These are phyloP conservation scores for Diplodia mutila DNA, from an alignment of 2,329 filamentous ascomycete genomes.

Conservation along the genomic window DNA sequence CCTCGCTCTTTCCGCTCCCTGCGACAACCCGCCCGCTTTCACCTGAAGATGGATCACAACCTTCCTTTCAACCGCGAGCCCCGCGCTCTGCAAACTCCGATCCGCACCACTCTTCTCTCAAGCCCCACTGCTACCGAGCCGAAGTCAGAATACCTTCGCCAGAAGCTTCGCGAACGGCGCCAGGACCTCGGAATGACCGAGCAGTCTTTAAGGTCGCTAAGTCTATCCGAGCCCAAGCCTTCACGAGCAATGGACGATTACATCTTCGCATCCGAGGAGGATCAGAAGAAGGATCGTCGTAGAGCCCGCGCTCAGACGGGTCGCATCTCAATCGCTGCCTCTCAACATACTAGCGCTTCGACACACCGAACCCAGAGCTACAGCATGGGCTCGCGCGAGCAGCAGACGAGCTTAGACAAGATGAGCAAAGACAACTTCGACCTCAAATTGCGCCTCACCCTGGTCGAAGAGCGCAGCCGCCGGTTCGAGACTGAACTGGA, in stretches of 20 bases:
- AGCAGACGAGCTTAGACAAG: slow-evolving; percentile 21
- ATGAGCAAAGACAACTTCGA: slow-evolving; percentile 26
- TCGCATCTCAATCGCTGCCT: neutral
- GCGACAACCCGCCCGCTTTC: neutral
- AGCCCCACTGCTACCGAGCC: slow-evolving; percentile 2
- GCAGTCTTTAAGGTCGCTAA: neutral
- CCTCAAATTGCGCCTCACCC: slow-evolving; percentile 24
- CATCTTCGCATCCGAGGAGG: slow-evolving; percentile 24
- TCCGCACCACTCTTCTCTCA: neutral
- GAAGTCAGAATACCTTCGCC: slow-evolving; percentile 21
- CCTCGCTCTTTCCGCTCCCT: slow-evolving; percentile 4
- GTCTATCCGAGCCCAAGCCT: slow-evolving; percentile 9
- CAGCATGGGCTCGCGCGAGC: slow-evolving; percentile 20
- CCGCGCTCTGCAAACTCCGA: slow-evolving; percentile 1
- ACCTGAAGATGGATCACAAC: neutral
- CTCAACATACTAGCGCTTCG: neutral
- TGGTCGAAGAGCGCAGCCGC: slow-evolving; percentile 23
- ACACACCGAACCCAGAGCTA: neutral
- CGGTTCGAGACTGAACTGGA: slow-evolving; percentile 9
- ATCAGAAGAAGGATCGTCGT: neutral
- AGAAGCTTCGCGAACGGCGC: slow-evolving; percentile 20
- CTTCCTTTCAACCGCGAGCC: neutral
- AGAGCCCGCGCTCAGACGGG: neutral
- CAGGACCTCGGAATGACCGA: slow-evolving; percentile 15
- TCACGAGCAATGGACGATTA: slow-evolving; percentile 16